Conservation (phyloP, 2,329 filamentous ascomycete species). For the Colletotrichum sp. region DNA sequence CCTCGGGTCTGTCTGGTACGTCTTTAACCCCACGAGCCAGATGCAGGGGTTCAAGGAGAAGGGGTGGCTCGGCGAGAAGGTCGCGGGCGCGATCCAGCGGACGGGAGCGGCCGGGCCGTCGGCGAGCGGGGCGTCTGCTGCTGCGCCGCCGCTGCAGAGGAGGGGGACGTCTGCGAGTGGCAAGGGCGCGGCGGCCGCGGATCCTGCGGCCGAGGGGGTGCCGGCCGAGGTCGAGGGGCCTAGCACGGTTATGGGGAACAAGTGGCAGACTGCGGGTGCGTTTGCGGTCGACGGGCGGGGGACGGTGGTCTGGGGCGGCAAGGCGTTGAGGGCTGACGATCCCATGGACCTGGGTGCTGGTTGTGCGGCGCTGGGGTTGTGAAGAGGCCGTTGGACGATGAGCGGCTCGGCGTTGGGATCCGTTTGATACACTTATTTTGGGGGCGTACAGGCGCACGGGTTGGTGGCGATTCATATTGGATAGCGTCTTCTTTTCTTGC, state of each 20-base stretch:
- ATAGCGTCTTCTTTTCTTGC: background rate
- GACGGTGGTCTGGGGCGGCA: conserved; percentile 55
- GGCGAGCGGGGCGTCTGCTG: background rate
- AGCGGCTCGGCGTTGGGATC: background rate
- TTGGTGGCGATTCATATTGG: background rate
- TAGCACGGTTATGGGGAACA: conserved; percentile 55
- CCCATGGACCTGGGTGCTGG: conserved; percentile 60
- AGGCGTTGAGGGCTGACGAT: conserved; percentile 53
- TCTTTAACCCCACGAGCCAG: conserved; percentile 59
- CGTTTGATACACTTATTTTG: background rate
- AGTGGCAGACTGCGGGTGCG: conserved; percentile 60
- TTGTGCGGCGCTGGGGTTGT: conserved; percentile 33
- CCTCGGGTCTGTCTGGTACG: conserved; percentile 52
- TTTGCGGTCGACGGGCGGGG: conserved; percentile 57
- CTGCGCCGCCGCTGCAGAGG: conserved; percentile 4
- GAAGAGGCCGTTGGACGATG: background rate
- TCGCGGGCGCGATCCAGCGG: conserved; percentile 50
- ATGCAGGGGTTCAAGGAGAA: conserved; percentile 59
- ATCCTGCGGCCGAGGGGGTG: background rate
- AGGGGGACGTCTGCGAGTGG: conserved; percentile 4
- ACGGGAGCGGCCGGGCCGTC: conserved; percentile 3
- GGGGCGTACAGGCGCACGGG: background rate
- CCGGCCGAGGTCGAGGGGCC: conserved; percentile 39
- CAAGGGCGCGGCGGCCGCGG: background rate
- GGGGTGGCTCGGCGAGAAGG: conserved; percentile 57